Evolutionary conservation across 140 eudicot genomes (phyloP).

Genomic region (Ambrosia hybrid): DNA sequence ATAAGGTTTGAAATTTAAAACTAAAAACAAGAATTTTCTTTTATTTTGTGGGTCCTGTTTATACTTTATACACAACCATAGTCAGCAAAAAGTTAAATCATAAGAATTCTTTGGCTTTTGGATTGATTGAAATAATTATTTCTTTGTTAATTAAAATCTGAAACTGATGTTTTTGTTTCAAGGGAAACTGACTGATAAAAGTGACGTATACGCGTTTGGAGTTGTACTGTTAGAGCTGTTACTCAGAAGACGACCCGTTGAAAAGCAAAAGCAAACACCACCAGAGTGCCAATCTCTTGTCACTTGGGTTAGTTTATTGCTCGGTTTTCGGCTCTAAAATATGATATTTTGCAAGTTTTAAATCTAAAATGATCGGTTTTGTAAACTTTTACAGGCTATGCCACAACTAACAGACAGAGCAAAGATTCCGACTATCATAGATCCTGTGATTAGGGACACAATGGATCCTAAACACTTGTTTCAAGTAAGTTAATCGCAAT

Average conservation of each 20-base stretch:
- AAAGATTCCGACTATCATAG: constrained; percentile 64
- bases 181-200: constrained; percentile 79
- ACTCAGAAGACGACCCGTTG: constrained; percentile 62
- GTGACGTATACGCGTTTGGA: constrained; percentile 81
- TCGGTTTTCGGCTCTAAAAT: neutral
- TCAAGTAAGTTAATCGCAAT: constrained; percentile 45
- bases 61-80: neutral
- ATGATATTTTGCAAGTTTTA: neutral
- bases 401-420: constrained; percentile 80
- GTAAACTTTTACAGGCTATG: constrained; percentile 54
- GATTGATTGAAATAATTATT: neutral
- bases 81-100: neutral
- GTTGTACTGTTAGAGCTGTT: constrained; percentile 80
- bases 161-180: constrained; percentile 12
- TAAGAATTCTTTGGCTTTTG: neutral
- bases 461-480: constrained; percentile 82
- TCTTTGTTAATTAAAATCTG: neutral
- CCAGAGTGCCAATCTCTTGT: constrained; percentile 69
- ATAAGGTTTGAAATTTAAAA: neutral
- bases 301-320: constrained; percentile 55
- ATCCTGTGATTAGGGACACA: constrained; percentile 64
- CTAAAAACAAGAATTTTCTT: neutral
- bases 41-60: constrained; percentile 5
- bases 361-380: neutral
- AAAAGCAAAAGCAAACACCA: constrained; percentile 50